phyloP scores from a whole-genome alignment of 257 asterid genomes.

The Primulina huaijiensis region DNA sequence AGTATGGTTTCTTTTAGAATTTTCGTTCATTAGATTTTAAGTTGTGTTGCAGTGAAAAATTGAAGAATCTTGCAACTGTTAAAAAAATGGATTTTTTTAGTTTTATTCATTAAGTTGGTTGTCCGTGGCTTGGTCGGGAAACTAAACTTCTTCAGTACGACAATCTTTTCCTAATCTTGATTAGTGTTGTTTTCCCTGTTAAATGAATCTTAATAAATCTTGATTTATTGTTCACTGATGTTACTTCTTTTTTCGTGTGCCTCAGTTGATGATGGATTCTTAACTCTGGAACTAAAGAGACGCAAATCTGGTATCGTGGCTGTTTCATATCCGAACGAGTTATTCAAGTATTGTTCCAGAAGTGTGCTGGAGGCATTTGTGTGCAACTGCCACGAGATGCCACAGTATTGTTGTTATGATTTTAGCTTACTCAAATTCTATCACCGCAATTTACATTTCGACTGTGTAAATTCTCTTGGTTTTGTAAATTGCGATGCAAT shows the following conservation, averaged over 20 bases:
- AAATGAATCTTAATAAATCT: background rate
- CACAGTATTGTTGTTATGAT: slow-evolving; percentile 8
- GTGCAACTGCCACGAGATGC: slow-evolving; percentile 24
- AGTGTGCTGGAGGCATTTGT: slow-evolving; percentile 27
- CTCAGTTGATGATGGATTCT: background rate
- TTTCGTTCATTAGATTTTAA: too few species aligned
- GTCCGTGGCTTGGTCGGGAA: background rate
- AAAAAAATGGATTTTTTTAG: background rate
- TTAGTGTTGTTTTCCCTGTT: slow-evolving; percentile 2
- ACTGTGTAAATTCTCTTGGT: slow-evolving; percentile 20
- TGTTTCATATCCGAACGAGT: slow-evolving; percentile 9
- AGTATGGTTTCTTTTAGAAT: background rate
- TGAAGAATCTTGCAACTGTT: background rate
- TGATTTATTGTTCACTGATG: slow-evolving; percentile 5
- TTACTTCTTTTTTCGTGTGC: slow-evolving; percentile 6
- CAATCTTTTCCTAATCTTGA: background rate
- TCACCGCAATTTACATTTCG: slow-evolving; percentile 25
- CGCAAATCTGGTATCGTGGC: slow-evolving; percentile 19
- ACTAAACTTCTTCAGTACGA: background rate
- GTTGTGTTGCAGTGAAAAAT: background rate
- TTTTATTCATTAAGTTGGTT: background rate
- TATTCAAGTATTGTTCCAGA: slow-evolving; percentile 24
- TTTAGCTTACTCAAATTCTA: background rate
- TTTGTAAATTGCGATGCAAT: slow-evolving; percentile 28
- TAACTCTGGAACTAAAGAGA: slow-evolving; percentile 8